Conservation (phyloP, 1,139 yeast species). For the Diutina scorzettiae region DNA sequence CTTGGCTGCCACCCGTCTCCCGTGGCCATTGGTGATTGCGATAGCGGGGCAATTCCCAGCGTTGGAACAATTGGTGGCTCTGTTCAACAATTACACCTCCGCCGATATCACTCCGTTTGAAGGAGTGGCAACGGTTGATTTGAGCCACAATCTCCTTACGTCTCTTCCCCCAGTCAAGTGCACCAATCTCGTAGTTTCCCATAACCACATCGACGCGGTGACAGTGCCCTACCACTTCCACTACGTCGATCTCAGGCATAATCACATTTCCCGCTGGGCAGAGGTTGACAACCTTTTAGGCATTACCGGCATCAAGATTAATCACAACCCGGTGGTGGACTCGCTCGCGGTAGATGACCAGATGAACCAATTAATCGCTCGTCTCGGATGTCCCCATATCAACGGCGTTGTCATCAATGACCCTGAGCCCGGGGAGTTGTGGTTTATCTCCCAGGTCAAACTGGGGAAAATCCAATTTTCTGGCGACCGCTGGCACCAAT, state of each 20-base stretch:
- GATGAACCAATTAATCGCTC: background rate
- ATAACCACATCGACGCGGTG: background rate
- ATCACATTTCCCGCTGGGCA: background rate
- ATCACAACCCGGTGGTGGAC: conserved; percentile 1
- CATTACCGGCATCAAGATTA: background rate
- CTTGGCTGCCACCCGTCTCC: background rate
- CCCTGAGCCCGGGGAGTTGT: background rate
- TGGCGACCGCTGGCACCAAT: background rate
- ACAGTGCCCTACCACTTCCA: background rate
- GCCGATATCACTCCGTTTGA: background rate
- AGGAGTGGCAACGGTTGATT: background rate
- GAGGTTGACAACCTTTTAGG: background rate
- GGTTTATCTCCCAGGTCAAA: conserved; percentile 1
- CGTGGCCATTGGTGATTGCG: background rate
- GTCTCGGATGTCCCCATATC: background rate
- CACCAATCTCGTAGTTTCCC: background rate
- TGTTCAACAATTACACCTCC: background rate
- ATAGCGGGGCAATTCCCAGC: background rate
- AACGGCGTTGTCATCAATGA: background rate
- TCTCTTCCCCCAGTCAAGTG: background rate
- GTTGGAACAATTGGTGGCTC: background rate
- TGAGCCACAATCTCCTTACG: background rate
- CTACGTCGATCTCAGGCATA: background rate
- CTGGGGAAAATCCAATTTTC: background rate
- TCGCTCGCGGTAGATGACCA: background rate